Conservation (phyloP, 2,329 filamentous ascomycete species). For the Helotiales sp. region DNA sequence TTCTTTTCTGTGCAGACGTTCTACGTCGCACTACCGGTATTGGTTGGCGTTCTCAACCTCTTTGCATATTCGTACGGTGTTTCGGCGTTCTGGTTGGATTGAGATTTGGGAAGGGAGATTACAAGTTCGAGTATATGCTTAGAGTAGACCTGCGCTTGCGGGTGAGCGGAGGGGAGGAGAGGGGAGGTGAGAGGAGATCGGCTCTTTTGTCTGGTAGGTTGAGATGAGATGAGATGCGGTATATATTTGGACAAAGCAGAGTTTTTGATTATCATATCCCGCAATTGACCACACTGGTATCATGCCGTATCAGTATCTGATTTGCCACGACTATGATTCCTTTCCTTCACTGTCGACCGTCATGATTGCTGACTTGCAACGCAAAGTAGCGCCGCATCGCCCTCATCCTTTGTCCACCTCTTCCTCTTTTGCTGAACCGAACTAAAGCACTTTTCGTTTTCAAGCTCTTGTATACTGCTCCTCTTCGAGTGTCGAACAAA, state of each 20-base stretch:
- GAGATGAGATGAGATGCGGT: too few relatives aligned
- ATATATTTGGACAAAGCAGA: background rate
- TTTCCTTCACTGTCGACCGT: too few relatives aligned
- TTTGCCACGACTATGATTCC: too few relatives aligned
- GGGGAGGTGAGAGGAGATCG: background rate
- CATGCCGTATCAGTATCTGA: too few relatives aligned
- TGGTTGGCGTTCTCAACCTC: background rate
- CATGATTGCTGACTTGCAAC: too few relatives aligned
- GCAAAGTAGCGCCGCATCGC: too few relatives aligned
- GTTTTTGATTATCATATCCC: background rate
- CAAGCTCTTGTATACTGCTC: too few relatives aligned
- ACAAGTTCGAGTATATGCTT: background rate
- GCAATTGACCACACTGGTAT: too few relatives aligned
- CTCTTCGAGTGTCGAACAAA: too few relatives aligned
- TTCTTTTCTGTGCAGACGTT: background rate
- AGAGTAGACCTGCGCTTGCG: background rate
- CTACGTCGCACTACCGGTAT: background rate
- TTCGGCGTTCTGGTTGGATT: background rate
- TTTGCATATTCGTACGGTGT: constrained; percentile 4
- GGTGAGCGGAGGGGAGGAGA: background rate
- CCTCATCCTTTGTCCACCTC: too few relatives aligned
- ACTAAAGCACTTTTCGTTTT: too few relatives aligned
- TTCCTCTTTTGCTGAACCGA: too few relatives aligned
- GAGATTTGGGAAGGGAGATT: background rate
- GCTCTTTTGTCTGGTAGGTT: constrained; percentile 11